Conservation (phyloP, 1,284 basidiomycete genomes). For the Pascua guehoae region DNA sequence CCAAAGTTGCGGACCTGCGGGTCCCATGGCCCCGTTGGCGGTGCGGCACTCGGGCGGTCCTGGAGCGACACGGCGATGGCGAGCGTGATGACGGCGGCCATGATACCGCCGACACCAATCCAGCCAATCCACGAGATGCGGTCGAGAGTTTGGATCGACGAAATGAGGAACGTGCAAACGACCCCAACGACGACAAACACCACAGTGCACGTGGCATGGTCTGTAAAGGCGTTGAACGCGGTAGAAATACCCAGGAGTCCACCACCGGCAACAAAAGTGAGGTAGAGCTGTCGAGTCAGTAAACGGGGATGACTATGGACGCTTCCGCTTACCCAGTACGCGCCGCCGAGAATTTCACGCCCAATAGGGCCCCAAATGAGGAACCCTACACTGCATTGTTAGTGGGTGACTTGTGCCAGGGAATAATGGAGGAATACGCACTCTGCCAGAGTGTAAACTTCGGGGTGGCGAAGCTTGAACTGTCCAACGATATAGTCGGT, state of each 20-base stretch:
- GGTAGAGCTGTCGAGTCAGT: constrained; percentile 2
- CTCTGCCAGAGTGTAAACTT: constrained; percentile 24
- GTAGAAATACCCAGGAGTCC: constrained; percentile 30
- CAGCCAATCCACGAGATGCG: constrained; percentile 36
- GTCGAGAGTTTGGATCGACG: constrained; percentile 31
- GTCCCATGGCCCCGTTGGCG: constrained; percentile 32
- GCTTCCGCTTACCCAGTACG: constrained; percentile 20
- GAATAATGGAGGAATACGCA: constrained; percentile 14
- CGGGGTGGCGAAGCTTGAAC: constrained; percentile 22
- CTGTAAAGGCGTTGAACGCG: constrained; percentile 37
- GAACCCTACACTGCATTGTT: constrained; percentile 11
- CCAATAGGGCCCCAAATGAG: constrained; percentile 33
- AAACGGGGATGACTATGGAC: background rate
- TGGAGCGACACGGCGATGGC: constrained; percentile 38
- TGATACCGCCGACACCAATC: constrained; percentile 29
- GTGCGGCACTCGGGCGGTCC: constrained; percentile 40
- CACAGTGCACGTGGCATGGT: constrained; percentile 32
- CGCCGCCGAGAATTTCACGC: constrained; percentile 32
- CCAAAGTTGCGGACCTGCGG: constrained; percentile 31
- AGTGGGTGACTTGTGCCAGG: constrained; percentile 13
- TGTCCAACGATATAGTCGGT: constrained; percentile 12
- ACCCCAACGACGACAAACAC: constrained; percentile 26
- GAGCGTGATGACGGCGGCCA: constrained; percentile 32
- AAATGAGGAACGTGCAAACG: constrained; percentile 19
- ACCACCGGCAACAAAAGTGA: constrained; percentile 18